Percentiles rank a stretch among this genome's conserved stretches.
Conservation (phyloP, 2,329 filamentous ascomycete species). For the Ciborinia camelliae region DNA sequence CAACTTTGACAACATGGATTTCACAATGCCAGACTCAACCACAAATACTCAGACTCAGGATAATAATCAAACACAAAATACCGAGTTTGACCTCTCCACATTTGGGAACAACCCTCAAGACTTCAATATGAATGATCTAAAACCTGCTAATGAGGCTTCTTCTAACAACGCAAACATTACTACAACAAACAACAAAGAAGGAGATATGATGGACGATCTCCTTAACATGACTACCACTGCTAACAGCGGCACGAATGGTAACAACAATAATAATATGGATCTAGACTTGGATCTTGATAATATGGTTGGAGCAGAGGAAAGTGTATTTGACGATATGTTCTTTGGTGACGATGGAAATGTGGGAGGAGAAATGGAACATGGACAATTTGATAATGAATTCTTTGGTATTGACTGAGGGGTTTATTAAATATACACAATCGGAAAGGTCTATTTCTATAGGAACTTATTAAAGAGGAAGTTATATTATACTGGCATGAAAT, state of each 20-base stretch:
- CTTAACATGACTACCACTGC: conserved; percentile 22
- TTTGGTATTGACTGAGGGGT: conserved; percentile 28
- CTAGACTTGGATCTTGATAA: conserved; percentile 54
- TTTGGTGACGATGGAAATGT: conserved; percentile 27
- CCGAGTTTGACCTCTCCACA: conserved; percentile 35
- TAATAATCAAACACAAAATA: conserved; percentile 28
- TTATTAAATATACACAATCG: neutral
- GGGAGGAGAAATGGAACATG: conserved; percentile 31
- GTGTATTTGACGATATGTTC: conserved; percentile 36
- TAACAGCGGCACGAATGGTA: neutral
- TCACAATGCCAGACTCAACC: conserved; percentile 25
- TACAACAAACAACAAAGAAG: conserved; percentile 22
- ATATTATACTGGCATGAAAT: neutral
- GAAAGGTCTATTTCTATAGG: neutral
- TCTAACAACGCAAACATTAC: conserved; percentile 21
- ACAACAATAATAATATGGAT: conserved; percentile 36
- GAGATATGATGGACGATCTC: conserved; percentile 25
- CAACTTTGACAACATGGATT: conserved; percentile 35
- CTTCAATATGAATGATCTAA: conserved; percentile 41
- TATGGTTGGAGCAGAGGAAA: conserved; percentile 40
- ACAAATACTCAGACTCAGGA: conserved; percentile 24
- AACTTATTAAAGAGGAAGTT: neutral
- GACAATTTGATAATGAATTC: conserved; percentile 34
- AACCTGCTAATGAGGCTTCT: conserved; percentile 24
- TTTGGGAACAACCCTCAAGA: conserved; percentile 39